These are phyloP conservation scores for Dactylella cylindrospora DNA, from an alignment of 2,329 filamentous ascomycete species.

Conservation along the genomic window DNA sequence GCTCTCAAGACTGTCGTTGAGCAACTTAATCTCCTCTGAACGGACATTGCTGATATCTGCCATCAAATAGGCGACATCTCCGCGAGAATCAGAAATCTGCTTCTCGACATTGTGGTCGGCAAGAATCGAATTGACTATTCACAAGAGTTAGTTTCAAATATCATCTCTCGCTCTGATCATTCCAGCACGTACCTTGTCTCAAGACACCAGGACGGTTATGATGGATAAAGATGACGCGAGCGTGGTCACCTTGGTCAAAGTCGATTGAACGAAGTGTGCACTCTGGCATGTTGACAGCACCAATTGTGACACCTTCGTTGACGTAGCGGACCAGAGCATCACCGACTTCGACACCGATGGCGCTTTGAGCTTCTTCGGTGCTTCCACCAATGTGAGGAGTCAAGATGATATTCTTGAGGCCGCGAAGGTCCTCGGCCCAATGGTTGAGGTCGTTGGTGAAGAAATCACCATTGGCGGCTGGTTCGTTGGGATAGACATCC, in stretches of 20 bases:
- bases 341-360: conserved; percentile 90
- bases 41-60: conserved; percentile 91
- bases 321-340: conserved; percentile 89
- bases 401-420: conserved; percentile 86
- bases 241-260: conserved; percentile 82
- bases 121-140: conserved; percentile 83
- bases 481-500: conserved; percentile 93
- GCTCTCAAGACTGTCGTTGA: conserved; percentile 78
- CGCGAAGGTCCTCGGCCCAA: conserved; percentile 82
- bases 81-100: conserved; percentile 94
- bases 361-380: conserved; percentile 94
- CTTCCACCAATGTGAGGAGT: conserved; percentile 97
- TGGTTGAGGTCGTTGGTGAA: conserved; percentile 80
- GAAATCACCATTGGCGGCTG: conserved; percentile 89
- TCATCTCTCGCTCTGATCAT: neutral
- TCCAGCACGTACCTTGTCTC: conserved; percentile 65
- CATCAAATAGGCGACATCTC: conserved; percentile 95
- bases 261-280: conserved; percentile 86
- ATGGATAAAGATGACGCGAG: conserved; percentile 94
- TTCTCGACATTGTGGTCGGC: conserved; percentile 97
- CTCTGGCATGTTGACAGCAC: conserved; percentile 93
- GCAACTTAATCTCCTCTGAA: conserved; percentile 75
- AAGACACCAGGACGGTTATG: conserved; percentile 94
- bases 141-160: conserved; percentile 34
- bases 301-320: conserved; percentile 87